Conservation (phyloP, 352 stramenopile genomes). For the Pythium grandisporangium region DNA sequence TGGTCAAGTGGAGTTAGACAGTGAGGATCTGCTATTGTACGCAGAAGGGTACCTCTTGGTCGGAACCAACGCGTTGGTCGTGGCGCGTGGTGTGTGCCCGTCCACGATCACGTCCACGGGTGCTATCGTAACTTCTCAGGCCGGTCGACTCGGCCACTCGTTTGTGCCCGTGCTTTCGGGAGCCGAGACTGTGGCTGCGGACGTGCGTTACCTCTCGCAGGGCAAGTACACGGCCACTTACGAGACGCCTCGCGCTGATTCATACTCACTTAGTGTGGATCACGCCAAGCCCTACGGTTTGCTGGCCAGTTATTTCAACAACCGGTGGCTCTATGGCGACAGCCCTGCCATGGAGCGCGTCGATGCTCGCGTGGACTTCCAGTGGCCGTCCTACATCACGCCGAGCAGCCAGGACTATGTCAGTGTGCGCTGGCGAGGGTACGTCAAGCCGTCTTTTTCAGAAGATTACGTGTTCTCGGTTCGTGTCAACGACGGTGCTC, state of each 20-base stretch:
- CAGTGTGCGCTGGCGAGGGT: constrained; percentile 88
- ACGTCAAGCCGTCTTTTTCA: constrained; percentile 74
- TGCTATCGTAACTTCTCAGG: constrained; percentile 7
- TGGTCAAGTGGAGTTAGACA: too few relatives aligned
- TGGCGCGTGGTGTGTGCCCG: constrained; percentile 34
- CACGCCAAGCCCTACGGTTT: constrained; percentile 77
- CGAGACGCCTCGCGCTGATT: constrained; percentile 68
- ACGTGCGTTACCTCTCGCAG: constrained; percentile 41
- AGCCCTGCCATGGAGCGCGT: constrained; percentile 75
- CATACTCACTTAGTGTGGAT: constrained; percentile 83
- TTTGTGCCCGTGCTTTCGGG: constrained; percentile 64
- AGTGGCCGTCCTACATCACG: constrained; percentile 88
- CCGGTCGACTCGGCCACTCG: constrained; percentile 33
- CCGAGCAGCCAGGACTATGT: constrained; percentile 91
- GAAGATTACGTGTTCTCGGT: constrained; percentile 81
- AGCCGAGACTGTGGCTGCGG: constrained; percentile 34
- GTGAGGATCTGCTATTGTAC: constrained; percentile 41
- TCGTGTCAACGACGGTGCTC: constrained; percentile 72
- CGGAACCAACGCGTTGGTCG: constrained; percentile 25
- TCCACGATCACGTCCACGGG: constrained; percentile 24
- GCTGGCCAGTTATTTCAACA: constrained; percentile 92
- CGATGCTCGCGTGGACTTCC: constrained; percentile 88
- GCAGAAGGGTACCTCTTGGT: constrained; percentile 76
- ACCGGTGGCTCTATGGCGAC: constrained; percentile 92
- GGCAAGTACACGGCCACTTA: constrained; percentile 89